Conservation (phyloP, 305 asterid species). For the Fraxinus ornus region DNA sequence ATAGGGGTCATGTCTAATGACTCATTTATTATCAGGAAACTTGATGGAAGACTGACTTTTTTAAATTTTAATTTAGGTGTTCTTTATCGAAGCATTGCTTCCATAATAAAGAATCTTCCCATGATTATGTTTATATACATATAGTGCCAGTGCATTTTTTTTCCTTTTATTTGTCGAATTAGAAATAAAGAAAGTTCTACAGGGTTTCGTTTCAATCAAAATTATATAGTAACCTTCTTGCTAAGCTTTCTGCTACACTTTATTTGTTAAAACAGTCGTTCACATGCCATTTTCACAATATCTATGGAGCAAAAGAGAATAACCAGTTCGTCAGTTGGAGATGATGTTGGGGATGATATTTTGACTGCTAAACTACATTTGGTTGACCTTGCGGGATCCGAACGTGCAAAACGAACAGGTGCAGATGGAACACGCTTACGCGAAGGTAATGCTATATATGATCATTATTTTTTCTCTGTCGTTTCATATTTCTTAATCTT, state of each 20-base stretch:
- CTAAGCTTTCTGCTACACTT: conserved; percentile 7
- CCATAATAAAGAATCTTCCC: not conserved
- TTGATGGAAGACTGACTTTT: not conserved
- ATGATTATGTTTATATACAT: not conserved
- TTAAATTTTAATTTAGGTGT: not conserved
- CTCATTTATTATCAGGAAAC: not conserved
- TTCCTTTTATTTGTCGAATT: not conserved
- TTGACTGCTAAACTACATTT: conserved; percentile 85
- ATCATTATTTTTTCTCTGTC: conserved; percentile 4
- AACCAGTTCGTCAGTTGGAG: conserved; percentile 39
- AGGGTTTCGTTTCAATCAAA: not conserved
- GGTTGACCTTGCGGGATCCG: conserved; percentile 98
- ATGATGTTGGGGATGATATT: conserved; percentile 76
- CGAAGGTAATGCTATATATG: conserved; percentile 61
- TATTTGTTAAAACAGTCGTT: conserved; percentile 56
- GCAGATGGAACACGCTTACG: conserved; percentile 87
- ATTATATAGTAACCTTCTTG: conserved; percentile 16
- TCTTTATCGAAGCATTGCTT: not conserved
- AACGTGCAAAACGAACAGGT: conserved; percentile 96
- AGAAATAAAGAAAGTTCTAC: not conserved
- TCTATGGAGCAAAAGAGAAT: conserved; percentile 82
- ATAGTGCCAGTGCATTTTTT: not conserved
- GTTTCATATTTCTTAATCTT: not conserved
- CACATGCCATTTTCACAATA: conserved; percentile 97
- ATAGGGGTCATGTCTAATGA: not conserved